Evolutionary conservation across 768 basidiomycete species (phyloP).

Genomic region (Psilocybe cubensis): DNA sequence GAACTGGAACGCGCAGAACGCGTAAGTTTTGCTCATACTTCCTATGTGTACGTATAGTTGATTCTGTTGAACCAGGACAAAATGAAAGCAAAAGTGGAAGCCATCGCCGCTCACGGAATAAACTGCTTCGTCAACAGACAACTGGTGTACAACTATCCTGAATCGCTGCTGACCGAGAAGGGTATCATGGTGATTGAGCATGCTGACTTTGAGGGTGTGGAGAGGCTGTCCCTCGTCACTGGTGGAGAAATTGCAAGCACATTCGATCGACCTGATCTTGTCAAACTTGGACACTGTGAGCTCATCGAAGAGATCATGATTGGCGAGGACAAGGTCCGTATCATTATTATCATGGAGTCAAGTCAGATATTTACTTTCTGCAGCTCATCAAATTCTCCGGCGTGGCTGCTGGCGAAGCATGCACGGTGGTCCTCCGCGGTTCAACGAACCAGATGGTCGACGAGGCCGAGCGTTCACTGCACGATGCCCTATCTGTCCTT

Average conservation of each 20-base stretch:
- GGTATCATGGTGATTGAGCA: constrained; percentile 98
- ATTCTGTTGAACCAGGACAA: constrained; percentile 68
- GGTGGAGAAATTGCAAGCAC: constrained; percentile 98
- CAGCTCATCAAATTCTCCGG: constrained; percentile 99
- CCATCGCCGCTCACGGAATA: constrained; percentile 93
- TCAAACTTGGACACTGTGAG: constrained; percentile 92
- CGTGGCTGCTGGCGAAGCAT: constrained; percentile 96
- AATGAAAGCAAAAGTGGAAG: constrained; percentile 98
- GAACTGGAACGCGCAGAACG: constrained; percentile 97
- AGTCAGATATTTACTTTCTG: background rate
- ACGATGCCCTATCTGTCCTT: constrained; percentile 95
- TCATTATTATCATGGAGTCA: background rate
- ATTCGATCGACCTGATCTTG: constrained; percentile 90
- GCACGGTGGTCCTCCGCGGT: constrained; percentile 96
- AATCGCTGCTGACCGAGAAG: constrained; percentile 90
- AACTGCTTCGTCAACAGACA: constrained; percentile 98
- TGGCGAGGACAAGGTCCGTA: constrained; percentile 92
- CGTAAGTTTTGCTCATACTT: constrained; percentile 36
- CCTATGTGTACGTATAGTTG: background rate
- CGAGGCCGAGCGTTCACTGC: constrained; percentile 96
- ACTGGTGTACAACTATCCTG: constrained; percentile 99
- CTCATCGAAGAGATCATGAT: constrained; percentile 99
- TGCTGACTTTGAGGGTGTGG: constrained; percentile 98
- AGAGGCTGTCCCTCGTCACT: constrained; percentile 92
- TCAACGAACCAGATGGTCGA: constrained; percentile 99